These are phyloP conservation scores for Sporothrix curviconia DNA, from an alignment of 2,329 filamentous ascomycete genomes.

Conservation along the genomic window DNA sequence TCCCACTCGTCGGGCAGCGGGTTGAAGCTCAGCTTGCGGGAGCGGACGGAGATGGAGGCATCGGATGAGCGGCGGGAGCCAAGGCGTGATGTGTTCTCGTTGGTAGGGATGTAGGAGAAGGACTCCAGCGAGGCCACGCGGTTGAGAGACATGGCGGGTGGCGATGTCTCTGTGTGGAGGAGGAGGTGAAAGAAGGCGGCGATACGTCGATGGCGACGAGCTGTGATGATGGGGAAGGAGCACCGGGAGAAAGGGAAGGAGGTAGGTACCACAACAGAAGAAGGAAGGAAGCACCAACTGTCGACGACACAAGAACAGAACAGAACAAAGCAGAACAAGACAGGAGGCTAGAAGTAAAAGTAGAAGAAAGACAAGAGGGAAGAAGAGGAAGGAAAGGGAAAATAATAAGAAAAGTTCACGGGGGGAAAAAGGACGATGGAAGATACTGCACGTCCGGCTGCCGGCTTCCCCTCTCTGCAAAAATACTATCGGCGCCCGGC, in stretches of 20 bases:
- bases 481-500: not conserved
- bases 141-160: conserved; percentile 42
- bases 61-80: conserved; percentile 38
- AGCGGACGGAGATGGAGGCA: conserved; percentile 36
- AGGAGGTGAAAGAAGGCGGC: no score
- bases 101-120: conserved; percentile 35
- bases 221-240: not conserved
- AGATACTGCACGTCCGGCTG: not conserved
- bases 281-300: not conserved
- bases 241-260: not conserved
- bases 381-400: not conserved
- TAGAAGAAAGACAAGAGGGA: not conserved
- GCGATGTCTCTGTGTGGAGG: not conserved
- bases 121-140: conserved; percentile 49
- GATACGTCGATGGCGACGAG: not conserved
- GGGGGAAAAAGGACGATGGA: no score
- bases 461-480: not conserved
- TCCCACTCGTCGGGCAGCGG: conserved; percentile 48
- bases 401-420: not conserved
- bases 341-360: not conserved
- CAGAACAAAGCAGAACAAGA: not conserved
- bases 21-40: conserved; percentile 48
- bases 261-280: not conserved
- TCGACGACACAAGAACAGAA: not conserved
- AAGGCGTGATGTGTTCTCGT: conserved; percentile 24